Percentiles rank a stretch among this genome's conserved stretches.
These are phyloP conservation scores for Guadua angustifolia DNA, from an alignment of 176 grass and related monocot genomes.

Conservation along the genomic window DNA sequence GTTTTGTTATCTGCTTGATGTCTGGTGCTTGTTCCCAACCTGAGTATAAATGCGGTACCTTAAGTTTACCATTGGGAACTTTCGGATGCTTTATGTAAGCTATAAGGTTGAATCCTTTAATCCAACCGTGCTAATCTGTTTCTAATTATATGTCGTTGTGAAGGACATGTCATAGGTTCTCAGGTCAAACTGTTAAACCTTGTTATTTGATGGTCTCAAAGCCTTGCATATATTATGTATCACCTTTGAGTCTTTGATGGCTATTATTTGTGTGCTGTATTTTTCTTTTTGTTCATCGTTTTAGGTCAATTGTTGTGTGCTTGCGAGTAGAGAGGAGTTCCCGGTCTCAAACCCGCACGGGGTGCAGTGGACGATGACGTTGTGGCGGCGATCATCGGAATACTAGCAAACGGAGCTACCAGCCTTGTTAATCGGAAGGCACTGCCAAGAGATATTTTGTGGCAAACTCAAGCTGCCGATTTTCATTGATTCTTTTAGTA, in stretches of 20 bases:
- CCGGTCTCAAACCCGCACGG: too few species aligned
- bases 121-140: background rate
- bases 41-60: background rate
- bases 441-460: too few species aligned
- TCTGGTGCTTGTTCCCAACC: background rate
- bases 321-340: too few species aligned
- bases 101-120: background rate
- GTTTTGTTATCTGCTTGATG: slow-evolving; percentile 4
- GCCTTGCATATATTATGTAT: background rate
- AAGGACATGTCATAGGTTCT: background rate
- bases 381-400: too few species aligned
- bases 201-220: slow-evolving; percentile 21
- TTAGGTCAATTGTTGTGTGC: too few species aligned
- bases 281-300: background rate
- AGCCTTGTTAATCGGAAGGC: too few species aligned
- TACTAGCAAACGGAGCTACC: too few species aligned
- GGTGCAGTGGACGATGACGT: too few species aligned
- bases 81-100: background rate
- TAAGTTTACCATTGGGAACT: background rate
- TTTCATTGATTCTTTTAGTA: too few species aligned
- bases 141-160: background rate
- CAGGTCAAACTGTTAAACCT: background rate
- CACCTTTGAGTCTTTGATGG: background rate
- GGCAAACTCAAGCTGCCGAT: too few species aligned
- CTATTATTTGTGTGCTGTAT: slow-evolving; percentile 13